Conservation (phyloP, 2,329 filamentous ascomycete genomes). For the Pseudogymnoascus sp. region DNA sequence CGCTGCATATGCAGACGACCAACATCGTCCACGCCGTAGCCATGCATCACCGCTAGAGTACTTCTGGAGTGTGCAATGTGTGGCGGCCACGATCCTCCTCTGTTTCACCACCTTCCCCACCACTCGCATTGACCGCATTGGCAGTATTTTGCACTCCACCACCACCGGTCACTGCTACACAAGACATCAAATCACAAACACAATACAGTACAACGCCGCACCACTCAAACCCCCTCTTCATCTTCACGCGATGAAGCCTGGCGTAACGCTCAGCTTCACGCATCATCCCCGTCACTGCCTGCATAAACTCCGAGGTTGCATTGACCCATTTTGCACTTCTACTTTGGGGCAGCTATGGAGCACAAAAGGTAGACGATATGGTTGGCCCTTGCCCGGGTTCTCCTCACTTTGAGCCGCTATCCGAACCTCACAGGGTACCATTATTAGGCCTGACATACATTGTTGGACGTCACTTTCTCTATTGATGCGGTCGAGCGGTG, state of each 20-base stretch:
- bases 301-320: constrained; percentile 1
- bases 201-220: neutral
- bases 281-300: neutral
- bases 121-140: neutral
- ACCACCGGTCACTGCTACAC: neutral
- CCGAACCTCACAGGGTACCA: neutral
- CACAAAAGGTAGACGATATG: neutral
- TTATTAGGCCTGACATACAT: neutral
- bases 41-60: neutral
- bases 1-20: neutral
- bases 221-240: neutral
- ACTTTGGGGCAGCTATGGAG: neutral
- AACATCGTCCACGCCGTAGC: neutral
- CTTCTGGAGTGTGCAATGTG: neutral
- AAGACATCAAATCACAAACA: constrained; percentile 3
- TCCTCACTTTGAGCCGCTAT: neutral
- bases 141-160: neutral
- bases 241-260: neutral
- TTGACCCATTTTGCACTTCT: neutral
- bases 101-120: constrained; percentile 4
- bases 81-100: neutral
- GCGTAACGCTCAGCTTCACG: neutral
- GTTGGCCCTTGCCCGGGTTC: neutral
- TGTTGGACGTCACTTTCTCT: neutral
- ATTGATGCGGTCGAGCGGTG: neutral